Evolutionary conservation across 1,139 yeast genomes (phyloP), one percentile per base, ranked within the genome.

Genomic region (Yamadazyma buinensis): DNA sequence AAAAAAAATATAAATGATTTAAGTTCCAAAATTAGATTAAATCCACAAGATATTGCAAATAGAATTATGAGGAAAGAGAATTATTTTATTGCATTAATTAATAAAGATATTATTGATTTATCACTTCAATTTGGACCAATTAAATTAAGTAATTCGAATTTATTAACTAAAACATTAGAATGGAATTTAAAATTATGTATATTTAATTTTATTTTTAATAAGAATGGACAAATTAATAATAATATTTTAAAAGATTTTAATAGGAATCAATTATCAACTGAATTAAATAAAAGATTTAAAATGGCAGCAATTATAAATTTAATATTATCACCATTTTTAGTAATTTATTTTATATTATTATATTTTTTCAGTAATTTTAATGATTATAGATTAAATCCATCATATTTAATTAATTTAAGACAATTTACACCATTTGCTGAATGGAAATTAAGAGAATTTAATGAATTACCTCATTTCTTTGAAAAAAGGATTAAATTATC

Each of bases 21-120:
- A 37, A 80, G 77, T 39, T 78, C 90, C 0, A 84, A 82, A 48
- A 77, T 80, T 32, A 67, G 90, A 41, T 69, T 92, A 36, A 92
- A 86, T 52, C 95, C 97, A 3, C 97, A 88, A 55, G 95, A 84
- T 50, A 86, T 92, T 37, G 97, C 97, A 11, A 94, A 92, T 55
- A 68, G 98, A 41, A 85, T 92, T 38, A 90, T 92, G 98, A 70
- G 99, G 37, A 84, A 82, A 46, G 98, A 94, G 45, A 92, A 92
- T 54, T 92, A 90, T 54, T 72, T 87, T 67, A 86, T 92, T 52
- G 97, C 97, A 0, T 63, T 92, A 50, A 79, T 86, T 48, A 90
- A 88, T 59, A 85, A 81, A 47, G 80, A 85, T 42, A 64, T 90
- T 1, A 59, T 92, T 28, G 84, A 85, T 48, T 61, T 86, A 23